These are phyloP conservation scores for Pseudisothecium myosuroides DNA, from an alignment of 225 moss, liverwort and hornwort species.

Conservation along the genomic window DNA sequence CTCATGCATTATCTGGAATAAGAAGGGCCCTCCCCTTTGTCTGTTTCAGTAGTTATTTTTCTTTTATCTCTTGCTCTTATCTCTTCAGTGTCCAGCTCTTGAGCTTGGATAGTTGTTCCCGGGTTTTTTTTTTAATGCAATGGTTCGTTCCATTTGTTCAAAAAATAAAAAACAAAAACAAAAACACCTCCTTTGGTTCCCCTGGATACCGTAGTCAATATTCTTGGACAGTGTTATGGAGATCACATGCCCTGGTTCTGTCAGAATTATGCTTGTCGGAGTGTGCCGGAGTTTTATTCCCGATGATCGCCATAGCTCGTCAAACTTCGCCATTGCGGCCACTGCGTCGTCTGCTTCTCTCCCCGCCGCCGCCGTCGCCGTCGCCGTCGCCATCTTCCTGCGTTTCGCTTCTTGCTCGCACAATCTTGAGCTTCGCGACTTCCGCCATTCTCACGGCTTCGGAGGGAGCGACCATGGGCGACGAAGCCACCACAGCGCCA, in stretches of 20 bases:
- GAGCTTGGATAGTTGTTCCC: too few relatives aligned
- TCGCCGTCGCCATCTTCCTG: not conserved
- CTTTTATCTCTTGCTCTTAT: too few relatives aligned
- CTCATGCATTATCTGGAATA: too few relatives aligned
- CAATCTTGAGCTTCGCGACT: not conserved
- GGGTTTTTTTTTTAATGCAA: too few relatives aligned
- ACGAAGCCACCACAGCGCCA: not conserved
- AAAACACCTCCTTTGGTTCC: too few relatives aligned
- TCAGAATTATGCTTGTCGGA: not conserved
- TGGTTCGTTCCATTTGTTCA: too few relatives aligned
- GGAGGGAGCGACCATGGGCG: not conserved
- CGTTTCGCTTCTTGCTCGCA: not conserved
- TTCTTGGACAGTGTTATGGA: not conserved
- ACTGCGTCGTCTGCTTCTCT: not conserved
- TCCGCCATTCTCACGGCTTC: not conserved
- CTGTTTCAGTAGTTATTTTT: too few relatives aligned
- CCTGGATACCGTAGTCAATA: not conserved
- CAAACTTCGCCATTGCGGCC: not conserved
- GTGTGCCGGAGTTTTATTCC: not conserved
- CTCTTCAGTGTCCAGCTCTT: too few relatives aligned
- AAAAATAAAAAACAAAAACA: too few relatives aligned
- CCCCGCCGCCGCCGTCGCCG: not conserved
- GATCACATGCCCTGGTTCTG: not conserved
- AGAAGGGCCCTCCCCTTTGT: too few relatives aligned
- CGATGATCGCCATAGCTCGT: not conserved